phyloP scores from a whole-genome alignment of 108 stramenopile species.

The Mediolabrus comicus region DNA sequence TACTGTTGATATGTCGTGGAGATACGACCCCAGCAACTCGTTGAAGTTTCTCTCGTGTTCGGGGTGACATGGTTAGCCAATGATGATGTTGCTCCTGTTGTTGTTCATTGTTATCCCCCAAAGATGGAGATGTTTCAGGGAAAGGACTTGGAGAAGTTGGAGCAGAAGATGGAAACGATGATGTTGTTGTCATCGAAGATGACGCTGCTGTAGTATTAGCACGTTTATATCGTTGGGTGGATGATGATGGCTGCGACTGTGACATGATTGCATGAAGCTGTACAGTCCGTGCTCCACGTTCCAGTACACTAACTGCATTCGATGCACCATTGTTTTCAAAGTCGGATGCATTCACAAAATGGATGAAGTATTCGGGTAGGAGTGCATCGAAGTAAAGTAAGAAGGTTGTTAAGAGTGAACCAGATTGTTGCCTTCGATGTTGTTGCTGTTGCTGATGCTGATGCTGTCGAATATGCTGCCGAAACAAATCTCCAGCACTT shows the following conservation, averaged over 20 bases:
- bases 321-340: constrained; percentile 12
- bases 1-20: neutral
- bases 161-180: neutral
- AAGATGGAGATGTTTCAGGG: neutral
- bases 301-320: constrained; percentile 28
- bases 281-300: neutral
- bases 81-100: neutral
- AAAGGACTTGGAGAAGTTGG: constrained; percentile 1
- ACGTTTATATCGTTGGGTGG: neutral
- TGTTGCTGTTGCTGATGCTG: neutral
- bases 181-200: too few species aligned
- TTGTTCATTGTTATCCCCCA: neutral
- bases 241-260: constrained; percentile 2
- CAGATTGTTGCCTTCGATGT: neutral
- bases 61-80: neutral
- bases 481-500: neutral
- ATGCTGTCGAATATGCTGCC: neutral
- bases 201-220: too few species aligned
- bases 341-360: constrained; percentile 11
- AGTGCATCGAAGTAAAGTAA: constrained; percentile 23
- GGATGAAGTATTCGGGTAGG: constrained; percentile 33
- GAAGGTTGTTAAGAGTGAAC: constrained; percentile 14
- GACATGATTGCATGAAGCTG: neutral
- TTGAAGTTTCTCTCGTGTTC: neutral
- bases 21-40: neutral